phyloP scores from a whole-genome alignment of 768 basidiomycete genomes.

The Tulasnella sp. region DNA sequence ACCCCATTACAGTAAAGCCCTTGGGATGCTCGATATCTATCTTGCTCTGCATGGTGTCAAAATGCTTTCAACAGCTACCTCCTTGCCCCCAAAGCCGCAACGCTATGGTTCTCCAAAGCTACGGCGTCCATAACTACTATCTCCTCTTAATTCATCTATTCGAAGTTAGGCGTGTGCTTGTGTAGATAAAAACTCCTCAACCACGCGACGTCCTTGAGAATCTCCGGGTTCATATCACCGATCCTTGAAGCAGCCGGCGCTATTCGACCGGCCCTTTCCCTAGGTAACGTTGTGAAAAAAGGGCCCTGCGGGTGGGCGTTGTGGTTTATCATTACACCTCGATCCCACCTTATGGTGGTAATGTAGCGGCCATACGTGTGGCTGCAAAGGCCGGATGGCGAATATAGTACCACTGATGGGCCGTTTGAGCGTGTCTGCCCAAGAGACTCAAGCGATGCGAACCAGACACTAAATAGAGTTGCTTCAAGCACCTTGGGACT shows the following conservation, averaged over 20 bases:
- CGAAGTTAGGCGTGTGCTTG: slow-evolving; percentile 99
- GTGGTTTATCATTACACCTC: too few relatives aligned
- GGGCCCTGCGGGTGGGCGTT: too few relatives aligned
- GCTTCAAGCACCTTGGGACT: too few relatives aligned
- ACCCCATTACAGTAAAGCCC: neutral
- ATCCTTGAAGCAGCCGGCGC: slow-evolving; percentile 38
- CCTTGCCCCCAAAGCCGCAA: slow-evolving; percentile 92
- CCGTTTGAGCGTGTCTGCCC: too few relatives aligned
- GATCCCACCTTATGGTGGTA: too few relatives aligned
- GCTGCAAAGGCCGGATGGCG: too few relatives aligned
- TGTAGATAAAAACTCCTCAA: slow-evolving; percentile 88
- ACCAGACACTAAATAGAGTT: too few relatives aligned
- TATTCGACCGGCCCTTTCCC: slow-evolving; percentile 34
- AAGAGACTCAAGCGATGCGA: too few relatives aligned
- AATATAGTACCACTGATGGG: too few relatives aligned
- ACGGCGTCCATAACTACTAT: slow-evolving; percentile 88
- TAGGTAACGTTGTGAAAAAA: too few relatives aligned
- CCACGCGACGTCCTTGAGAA: slow-evolving; percentile 88
- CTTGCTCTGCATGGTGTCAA: slow-evolving; percentile 79
- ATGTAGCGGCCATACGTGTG: too few relatives aligned
- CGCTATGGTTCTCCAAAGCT: slow-evolving; percentile 85
- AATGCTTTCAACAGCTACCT: slow-evolving; percentile 97
- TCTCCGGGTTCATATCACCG: slow-evolving; percentile 81
- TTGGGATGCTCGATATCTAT: slow-evolving; percentile 57
- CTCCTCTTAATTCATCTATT: slow-evolving; percentile 80